Evolutionary conservation across 805 yeast genomes (phyloP).

Genomic region (Blastobotrys mokoenaii): DNA sequence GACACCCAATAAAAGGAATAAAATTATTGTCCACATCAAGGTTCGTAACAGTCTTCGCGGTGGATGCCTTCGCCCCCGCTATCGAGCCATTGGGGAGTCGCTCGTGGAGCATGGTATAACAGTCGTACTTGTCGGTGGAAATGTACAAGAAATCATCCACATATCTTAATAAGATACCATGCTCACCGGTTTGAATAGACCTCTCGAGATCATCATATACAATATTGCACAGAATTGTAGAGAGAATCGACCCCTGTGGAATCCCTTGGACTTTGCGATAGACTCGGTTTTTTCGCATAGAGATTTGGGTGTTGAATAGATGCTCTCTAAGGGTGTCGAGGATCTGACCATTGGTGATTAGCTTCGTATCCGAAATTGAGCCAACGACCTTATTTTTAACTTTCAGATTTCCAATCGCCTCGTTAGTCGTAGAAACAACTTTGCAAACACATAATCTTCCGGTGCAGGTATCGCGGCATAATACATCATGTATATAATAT

Average conservation of each 20-base stretch:
- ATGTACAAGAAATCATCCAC: constrained; percentile 85
- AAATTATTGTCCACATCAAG: no score
- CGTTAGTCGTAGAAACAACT: no score
- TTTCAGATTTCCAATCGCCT: no score
- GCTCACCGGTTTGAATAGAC: constrained; percentile 1
- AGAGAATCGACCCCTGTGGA: constrained; percentile 77
- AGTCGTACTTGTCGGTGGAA: constrained; percentile 31
- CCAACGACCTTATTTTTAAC: background rate
- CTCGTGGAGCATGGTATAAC: no score
- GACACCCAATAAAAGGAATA: no score
- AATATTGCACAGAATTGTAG: constrained; percentile 65
- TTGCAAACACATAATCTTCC: no score
- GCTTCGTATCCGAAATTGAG: background rate
- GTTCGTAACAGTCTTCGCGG: no score
- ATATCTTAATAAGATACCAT: constrained; percentile 43
- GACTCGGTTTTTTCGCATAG: constrained; percentile 27
- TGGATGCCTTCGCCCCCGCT: no score
- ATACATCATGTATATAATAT: constrained; percentile 9
- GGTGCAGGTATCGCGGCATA: background rate
- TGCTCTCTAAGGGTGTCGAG: constrained; percentile 37
- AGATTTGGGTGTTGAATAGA: constrained; percentile 38
- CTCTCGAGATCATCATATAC: constrained; percentile 54
- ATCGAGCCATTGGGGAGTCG: no score
- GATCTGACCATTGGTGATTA: background rate
- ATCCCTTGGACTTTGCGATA: constrained; percentile 57